Evolutionary conservation across 2,329 filamentous ascomycete genomes (phyloP), one percentile per base, ranked within the genome.

Genomic region (Diaporthe vexans): DNA sequence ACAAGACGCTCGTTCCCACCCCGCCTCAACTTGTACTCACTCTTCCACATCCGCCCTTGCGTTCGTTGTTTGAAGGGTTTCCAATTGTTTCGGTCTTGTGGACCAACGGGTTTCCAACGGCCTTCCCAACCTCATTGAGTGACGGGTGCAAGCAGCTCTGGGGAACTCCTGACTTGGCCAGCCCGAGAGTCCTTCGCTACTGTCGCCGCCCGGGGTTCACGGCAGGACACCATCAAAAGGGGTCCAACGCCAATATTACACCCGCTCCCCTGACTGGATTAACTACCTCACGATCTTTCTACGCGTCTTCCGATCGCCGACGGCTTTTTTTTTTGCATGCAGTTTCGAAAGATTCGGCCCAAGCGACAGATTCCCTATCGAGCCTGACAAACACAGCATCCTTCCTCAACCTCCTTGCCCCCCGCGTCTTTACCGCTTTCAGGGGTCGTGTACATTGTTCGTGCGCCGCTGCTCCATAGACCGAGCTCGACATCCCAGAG

Each of bases 111-210:
- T 59, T 59, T 37, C 37, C 68, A 33, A 33, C 26, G 59, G 35
- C 56, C 46, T 33, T 33, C 43, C 73, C 73, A 69, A 73, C 26
- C 71, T 67, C 40, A 35, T 52, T 73, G 71, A 52, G 70, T 73
- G 67, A 75, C 72, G 72, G 59, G 63, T 73, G 61, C 73, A 58
- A 75, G 33, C 71, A 73, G 70, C 70, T 56, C 51, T 63, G 46
- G 70, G 9, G 33, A 54, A 15, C 40, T 61, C 70, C 48, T 51
- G 70, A 67, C 33, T 29, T 71, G 70, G 61, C 63, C 73, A 58
- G 51, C 51, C 71, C 46, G 52, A 73, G 35, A 59, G 58, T 65
- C 57, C 58, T 48, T 33, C 56, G 61, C 74, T 71, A 54, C 43
- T 43, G 29, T 54, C 46, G 73, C 48, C 46, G 73, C 33, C 71